phyloP scores from a whole-genome alignment of 208 protist species.

The Lotmaria passim region DNA sequence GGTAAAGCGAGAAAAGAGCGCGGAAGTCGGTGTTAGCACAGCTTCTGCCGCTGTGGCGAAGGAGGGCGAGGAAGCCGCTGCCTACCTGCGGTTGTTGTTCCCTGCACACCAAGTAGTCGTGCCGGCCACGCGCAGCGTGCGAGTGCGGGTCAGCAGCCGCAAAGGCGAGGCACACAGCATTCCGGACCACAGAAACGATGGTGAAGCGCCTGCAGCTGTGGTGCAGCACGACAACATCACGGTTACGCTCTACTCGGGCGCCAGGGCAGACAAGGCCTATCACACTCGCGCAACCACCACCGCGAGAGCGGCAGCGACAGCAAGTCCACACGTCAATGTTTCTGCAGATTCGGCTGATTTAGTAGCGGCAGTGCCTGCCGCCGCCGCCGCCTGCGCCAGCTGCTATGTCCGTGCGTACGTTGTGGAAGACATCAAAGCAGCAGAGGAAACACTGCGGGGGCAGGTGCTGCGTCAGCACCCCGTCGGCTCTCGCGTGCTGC shows the following conservation, averaged over 20 bases:
- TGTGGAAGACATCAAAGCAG: not conserved
- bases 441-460: constrained; percentile 1
- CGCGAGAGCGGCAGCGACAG: not conserved
- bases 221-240: constrained; percentile 2
- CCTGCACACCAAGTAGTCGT: constrained; percentile 4
- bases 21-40: too few species aligned
- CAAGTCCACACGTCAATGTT: not conserved
- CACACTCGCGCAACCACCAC: not conserved
- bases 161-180: not conserved
- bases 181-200: not conserved
- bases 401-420: constrained; percentile 27
- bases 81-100: constrained; percentile 17
- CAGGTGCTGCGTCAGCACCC: constrained; percentile 8
- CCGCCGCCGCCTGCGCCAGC: constrained; percentile 3
- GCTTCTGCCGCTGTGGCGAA: not conserved
- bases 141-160: not conserved
- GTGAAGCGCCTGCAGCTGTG: not conserved
- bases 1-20: too few species aligned
- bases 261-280: constrained; percentile 19
- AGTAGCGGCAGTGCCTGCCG: not conserved
- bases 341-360: not conserved
- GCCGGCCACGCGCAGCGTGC: constrained; percentile 19
- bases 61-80: not conserved
- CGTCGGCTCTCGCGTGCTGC: constrained; percentile 1
- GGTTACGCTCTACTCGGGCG: constrained; percentile 22